Conservation (phyloP, 176 grass and related monocot species). For the Cymbopogon citratus region DNA sequence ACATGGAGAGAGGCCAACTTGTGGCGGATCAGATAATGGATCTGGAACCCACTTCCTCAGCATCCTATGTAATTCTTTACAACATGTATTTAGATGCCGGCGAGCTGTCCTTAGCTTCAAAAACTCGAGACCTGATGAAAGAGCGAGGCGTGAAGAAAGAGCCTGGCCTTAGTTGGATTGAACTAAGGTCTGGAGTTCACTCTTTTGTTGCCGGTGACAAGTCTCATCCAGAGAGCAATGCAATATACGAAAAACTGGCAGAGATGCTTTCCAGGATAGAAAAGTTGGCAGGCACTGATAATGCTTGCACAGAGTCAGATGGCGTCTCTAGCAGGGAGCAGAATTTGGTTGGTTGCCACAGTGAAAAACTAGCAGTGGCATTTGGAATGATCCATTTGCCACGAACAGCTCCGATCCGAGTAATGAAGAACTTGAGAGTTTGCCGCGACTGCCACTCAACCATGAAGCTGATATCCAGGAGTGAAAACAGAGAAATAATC, state of each 20-base stretch:
- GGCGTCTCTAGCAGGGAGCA: background rate
- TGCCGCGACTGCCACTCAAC: constrained; percentile 52
- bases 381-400: constrained; percentile 57
- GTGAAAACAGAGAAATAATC: constrained; percentile 47
- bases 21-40: constrained; percentile 46
- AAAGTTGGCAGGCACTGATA: background rate
- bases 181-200: constrained; percentile 47
- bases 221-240: constrained; percentile 49
- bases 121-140: constrained; percentile 66
- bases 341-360: constrained; percentile 48
- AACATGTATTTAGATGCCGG: constrained; percentile 66
- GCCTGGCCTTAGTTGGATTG: constrained; percentile 68
- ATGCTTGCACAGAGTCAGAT: constrained; percentile 1
- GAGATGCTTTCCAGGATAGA: constrained; percentile 59
- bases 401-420: constrained; percentile 40
- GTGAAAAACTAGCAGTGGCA: constrained; percentile 60
- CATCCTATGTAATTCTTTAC: constrained; percentile 60
- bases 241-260: constrained; percentile 44
- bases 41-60: constrained; percentile 47
- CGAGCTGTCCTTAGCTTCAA: constrained; percentile 38
- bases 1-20: constrained; percentile 46
- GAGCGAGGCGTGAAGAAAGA: constrained; percentile 70
- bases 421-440: constrained; percentile 74
- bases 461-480: constrained; percentile 57
- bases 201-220: constrained; percentile 61